Percentiles rank a stretch among this genome's conserved stretches.
phyloP scores from a whole-genome alignment of 139 green algal species.

The Tetradesmus lagerheimii region DNA sequence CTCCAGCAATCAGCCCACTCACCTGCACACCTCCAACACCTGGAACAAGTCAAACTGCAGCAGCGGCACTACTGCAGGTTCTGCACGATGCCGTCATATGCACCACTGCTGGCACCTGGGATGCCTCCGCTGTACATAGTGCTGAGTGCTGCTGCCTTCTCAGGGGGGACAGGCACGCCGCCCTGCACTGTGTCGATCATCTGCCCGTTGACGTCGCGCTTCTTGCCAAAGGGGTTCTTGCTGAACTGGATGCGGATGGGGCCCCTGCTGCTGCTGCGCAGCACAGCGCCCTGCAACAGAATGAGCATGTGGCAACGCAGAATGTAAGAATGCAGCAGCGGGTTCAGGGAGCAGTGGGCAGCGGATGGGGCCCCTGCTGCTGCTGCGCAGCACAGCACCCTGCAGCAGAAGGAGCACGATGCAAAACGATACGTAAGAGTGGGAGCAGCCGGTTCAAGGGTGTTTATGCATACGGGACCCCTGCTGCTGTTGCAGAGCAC shows the following conservation, averaged over 20 bases:
- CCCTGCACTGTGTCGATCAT: constrained; percentile 23
- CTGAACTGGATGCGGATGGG: constrained; percentile 91
- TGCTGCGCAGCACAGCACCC: constrained; percentile 74
- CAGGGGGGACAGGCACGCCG: constrained; percentile 10
- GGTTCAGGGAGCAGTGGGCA: too few species aligned
- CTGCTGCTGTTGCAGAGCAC: too few species aligned
- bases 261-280: constrained; percentile 81
- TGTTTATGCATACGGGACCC: too few species aligned
- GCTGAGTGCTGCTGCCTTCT: not conserved
- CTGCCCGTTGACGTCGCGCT: constrained; percentile 29
- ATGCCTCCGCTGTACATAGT: not conserved
- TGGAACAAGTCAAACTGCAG: too few species aligned
- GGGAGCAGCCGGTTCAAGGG: too few species aligned
- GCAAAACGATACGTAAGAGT: too few species aligned
- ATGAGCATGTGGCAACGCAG: not conserved
- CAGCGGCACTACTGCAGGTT: not conserved
- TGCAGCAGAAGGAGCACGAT: constrained; percentile 38
- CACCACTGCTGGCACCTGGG: not conserved
- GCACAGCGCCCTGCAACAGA: constrained; percentile 63
- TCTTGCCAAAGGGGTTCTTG: constrained; percentile 89
- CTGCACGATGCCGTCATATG: not conserved
- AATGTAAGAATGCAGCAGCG: not conserved
- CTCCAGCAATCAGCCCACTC: too few species aligned
- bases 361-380: constrained; percentile 86
- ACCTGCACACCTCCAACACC: too few species aligned